Evolutionary conservation across 768 basidiomycete genomes (phyloP).

Genomic region (Boletus pseudopeckii): DNA sequence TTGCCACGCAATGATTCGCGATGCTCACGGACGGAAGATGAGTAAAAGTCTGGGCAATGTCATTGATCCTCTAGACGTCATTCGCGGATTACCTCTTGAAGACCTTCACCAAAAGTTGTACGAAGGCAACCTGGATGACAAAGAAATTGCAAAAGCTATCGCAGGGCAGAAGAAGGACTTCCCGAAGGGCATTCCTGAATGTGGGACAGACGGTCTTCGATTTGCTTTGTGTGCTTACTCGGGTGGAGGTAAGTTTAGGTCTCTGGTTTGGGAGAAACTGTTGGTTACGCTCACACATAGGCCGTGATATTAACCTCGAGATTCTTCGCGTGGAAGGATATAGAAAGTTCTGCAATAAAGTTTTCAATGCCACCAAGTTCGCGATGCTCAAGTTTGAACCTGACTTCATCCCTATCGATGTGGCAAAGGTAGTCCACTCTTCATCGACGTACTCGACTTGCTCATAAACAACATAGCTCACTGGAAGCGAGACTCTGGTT

Average conservation of each 20-base stretch:
- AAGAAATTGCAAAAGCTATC: slow-evolving; percentile 87
- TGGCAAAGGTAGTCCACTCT: slow-evolving; percentile 53
- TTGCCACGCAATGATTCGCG: slow-evolving; percentile 98
- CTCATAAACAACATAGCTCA: slow-evolving; percentile 50
- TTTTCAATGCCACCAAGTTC: slow-evolving; percentile 98
- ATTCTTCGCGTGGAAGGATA: slow-evolving; percentile 96
- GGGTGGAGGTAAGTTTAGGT: slow-evolving; percentile 59
- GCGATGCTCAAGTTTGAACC: slow-evolving; percentile 97
- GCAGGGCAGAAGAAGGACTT: slow-evolving; percentile 98
- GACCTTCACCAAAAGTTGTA: slow-evolving; percentile 79
- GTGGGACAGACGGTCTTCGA: slow-evolving; percentile 93
- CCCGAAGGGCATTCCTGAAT: slow-evolving; percentile 98
- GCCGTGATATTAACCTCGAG: slow-evolving; percentile 96
- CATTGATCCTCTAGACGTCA: slow-evolving; percentile 94
- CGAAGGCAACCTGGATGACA: slow-evolving; percentile 90
- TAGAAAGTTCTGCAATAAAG: slow-evolving; percentile 99
- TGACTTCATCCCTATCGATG: slow-evolving; percentile 69
- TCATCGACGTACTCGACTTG: neutral
- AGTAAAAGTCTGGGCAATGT: slow-evolving; percentile 97
- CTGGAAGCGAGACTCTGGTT: slow-evolving; percentile 86
- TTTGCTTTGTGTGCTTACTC: slow-evolving; percentile 96
- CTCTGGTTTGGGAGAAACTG: neutral
- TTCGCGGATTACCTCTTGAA: slow-evolving; percentile 78
- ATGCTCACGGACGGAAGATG: slow-evolving; percentile 99
- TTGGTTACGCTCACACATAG: slow-evolving; percentile 36